Percentiles rank a stretch among this genome's conserved stretches.
Evolutionary conservation across 306 rosid species (phyloP).

Genomic region (Cicer yamashitae): DNA sequence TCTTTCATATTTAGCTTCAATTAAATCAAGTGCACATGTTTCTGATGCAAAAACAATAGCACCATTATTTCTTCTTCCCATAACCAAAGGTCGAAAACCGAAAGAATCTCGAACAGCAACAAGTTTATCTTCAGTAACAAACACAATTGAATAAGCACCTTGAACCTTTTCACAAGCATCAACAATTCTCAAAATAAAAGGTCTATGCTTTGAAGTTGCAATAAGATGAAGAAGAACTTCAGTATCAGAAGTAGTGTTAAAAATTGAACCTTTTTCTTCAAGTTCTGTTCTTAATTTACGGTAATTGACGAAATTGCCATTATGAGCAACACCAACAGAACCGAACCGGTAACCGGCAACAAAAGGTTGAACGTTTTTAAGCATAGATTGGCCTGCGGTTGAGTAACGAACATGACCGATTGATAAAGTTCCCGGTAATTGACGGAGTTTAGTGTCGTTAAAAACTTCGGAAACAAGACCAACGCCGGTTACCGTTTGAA

Average conservation of each 20-base stretch:
- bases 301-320: constrained; percentile 87
- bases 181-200: constrained; percentile 71
- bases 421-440: constrained; percentile 65
- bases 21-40: constrained; percentile 95
- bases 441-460: constrained; percentile 62
- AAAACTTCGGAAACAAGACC: constrained; percentile 91
- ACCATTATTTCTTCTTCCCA: constrained; percentile 94
- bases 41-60: constrained; percentile 96
- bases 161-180: constrained; percentile 86
- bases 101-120: constrained; percentile 84
- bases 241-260: constrained; percentile 87
- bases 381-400: constrained; percentile 83
- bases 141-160: constrained; percentile 83
- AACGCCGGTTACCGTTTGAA: constrained; percentile 71
- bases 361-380: constrained; percentile 85
- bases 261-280: constrained; percentile 84
- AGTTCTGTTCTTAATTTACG: constrained; percentile 63
- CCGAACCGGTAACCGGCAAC: constrained; percentile 87
- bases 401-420: constrained; percentile 92
- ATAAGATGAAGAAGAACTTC: constrained; percentile 93
- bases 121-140: constrained; percentile 74
- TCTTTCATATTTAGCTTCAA: constrained; percentile 89
- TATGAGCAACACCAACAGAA: constrained; percentile 89
- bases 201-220: constrained; percentile 77
- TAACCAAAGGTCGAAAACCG: constrained; percentile 89